Percentiles rank a stretch among this genome's conserved stretches.
These are phyloP conservation scores for Flaveria robusta DNA, from an alignment of 129 eudicot species.

Conservation along the genomic window DNA sequence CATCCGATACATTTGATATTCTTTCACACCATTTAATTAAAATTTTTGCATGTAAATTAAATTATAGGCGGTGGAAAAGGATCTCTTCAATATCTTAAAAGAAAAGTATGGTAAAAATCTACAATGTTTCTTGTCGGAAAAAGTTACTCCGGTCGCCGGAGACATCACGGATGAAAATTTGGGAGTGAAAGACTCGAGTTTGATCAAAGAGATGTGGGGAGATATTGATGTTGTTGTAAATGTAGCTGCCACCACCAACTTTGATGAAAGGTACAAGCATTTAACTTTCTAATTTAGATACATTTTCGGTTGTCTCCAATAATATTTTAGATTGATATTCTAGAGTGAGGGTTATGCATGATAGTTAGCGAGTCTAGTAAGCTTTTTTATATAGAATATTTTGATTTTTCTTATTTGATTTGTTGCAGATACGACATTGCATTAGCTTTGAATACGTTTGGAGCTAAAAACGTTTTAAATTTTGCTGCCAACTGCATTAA, in stretches of 20 bases:
- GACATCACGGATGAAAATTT: constrained; percentile 57
- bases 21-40: no score
- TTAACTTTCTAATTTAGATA: neutral
- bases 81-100: constrained; percentile 56
- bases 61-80: constrained; percentile 52
- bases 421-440: constrained; percentile 68
- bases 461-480: constrained; percentile 55
- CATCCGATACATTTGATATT: no score
- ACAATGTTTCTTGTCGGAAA: constrained; percentile 42
- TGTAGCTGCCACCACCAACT: constrained; percentile 79
- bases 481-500: constrained; percentile 64
- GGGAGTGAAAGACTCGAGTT: constrained; percentile 49
- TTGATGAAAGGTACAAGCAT: constrained; percentile 66
- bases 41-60: no score
- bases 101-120: constrained; percentile 54
- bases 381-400: no score
- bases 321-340: no score
- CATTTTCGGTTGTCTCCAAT: no score
- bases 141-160: constrained; percentile 55
- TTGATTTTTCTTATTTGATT: no score
- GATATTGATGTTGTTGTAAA: constrained; percentile 72
- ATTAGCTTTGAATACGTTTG: constrained; percentile 62
- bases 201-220: constrained; percentile 56
- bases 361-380: no score
- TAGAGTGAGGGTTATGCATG: no score